Evolutionary conservation across 805 yeast species (phyloP), one percentile per base, ranked within the genome.

Genomic region (Komagataella pseudopastoris): DNA sequence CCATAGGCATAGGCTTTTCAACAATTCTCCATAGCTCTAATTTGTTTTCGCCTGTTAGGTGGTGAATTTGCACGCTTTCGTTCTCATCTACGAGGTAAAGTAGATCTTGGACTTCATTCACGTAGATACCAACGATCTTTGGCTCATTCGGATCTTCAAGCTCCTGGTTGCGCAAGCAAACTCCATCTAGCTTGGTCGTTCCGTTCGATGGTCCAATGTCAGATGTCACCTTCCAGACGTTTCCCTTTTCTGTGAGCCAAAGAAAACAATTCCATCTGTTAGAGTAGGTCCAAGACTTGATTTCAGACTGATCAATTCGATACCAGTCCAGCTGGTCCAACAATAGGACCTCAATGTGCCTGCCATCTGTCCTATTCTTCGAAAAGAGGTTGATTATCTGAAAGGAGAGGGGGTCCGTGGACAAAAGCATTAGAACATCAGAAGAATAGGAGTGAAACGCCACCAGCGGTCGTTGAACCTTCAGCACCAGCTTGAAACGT

Each of bases 41-140:
- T 4, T 61, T 55, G 8, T 63, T 51, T 55, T 69, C 65, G 48
- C 65, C 67, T 43, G 59, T 58, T 49, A 76, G 60, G 50, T 68
- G 71, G 58, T 64, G 68, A 12, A 73, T 62, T 36, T 58, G 55
- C 10, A 72, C 50, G 20, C 24, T 58, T 1, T 77, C 76, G 46
- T 63, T 59, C 6, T 58, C 56, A n/a, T 71, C 58, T 4, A 68
- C 71, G 8, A 74, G 60, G 22, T 72, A 71, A 4, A 72, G 60
- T 30, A 70, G 55, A 49, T 72, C 69, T 54, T 71, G 70, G 14
- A 69, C 59, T 14, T 69, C 65, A 52, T 75, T 76, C 23, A 74
- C 66, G 14, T 69, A 63, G 7, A 70, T 60, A 22, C 58, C 56
- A 23, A 49, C 53, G 22, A 58, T 63, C 45, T 53, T 53, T 5